Conservation (phyloP, 768 basidiomycete species). For the Coprinellus micaceus region DNA sequence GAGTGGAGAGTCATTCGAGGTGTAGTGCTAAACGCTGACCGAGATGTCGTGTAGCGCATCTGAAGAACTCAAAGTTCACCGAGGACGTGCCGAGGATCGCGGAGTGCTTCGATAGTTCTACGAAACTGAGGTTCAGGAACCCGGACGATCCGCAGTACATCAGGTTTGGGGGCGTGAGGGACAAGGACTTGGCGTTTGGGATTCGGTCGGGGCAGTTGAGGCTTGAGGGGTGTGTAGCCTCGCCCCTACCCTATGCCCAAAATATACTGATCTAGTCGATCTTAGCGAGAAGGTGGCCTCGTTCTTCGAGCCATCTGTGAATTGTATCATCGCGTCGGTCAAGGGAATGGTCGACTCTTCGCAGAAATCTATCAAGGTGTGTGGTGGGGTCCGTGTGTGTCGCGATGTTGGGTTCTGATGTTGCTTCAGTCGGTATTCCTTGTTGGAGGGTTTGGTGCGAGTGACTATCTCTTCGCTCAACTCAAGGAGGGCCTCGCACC, state of each 20-base stretch:
- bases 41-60: no score
- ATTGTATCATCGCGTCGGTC: slow-evolving; percentile 17
- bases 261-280: neutral
- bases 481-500: slow-evolving; percentile 11
- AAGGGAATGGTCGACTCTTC: slow-evolving; percentile 11
- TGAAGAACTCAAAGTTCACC: slow-evolving; percentile 12
- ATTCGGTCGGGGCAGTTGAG: slow-evolving; percentile 20
- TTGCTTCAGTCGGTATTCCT: slow-evolving; percentile 18
- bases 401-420: neutral
- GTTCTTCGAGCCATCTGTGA: slow-evolving; percentile 21
- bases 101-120: slow-evolving; percentile 20
- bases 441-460: slow-evolving; percentile 23
- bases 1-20: no score
- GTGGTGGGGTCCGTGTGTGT: neutral
- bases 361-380: slow-evolving; percentile 14
- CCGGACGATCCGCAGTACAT: slow-evolving; percentile 18
- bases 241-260: no score
- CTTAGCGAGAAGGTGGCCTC: slow-evolving; percentile 14
- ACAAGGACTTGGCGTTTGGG: slow-evolving; percentile 15
- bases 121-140: slow-evolving; percentile 19
- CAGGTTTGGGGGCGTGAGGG: slow-evolving; percentile 18
- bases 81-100: slow-evolving; percentile 17
- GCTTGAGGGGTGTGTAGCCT: slow-evolving; percentile 19
- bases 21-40: no score
- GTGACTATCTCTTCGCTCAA: slow-evolving; percentile 19